Evolutionary conservation across 140 eudicot species (phyloP).

Genomic region (Stevia rebaudiana): DNA sequence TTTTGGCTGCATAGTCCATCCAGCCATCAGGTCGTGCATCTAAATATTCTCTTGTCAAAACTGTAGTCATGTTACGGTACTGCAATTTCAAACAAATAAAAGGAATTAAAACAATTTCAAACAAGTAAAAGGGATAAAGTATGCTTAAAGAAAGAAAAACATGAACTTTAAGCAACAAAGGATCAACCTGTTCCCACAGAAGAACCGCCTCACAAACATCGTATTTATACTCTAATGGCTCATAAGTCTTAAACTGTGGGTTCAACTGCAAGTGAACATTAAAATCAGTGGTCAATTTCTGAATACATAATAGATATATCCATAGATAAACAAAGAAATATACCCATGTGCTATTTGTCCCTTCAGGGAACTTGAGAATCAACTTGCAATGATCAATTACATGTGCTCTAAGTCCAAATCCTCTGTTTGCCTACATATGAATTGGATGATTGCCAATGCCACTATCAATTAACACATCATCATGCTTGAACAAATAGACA

Average conservation of each 20-base stretch:
- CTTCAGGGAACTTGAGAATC: slow-evolving; percentile 86
- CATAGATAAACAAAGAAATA: not conserved
- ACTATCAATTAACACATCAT: not conserved
- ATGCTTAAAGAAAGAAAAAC: slow-evolving; percentile 6
- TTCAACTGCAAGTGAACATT: slow-evolving; percentile 50
- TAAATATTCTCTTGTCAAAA: slow-evolving; percentile 86
- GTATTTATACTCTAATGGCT: slow-evolving; percentile 85
- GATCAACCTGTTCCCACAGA: slow-evolving; percentile 86
- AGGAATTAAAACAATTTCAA: slow-evolving; percentile 33
- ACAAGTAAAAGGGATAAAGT: slow-evolving; percentile 21
- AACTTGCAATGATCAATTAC: slow-evolving; percentile 81
- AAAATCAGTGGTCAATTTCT: not conserved
- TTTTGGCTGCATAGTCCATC: slow-evolving; percentile 90
- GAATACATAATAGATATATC: not conserved
- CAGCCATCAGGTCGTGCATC: slow-evolving; percentile 99
- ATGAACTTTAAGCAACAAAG: not conserved
- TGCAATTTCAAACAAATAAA: slow-evolving; percentile 48
- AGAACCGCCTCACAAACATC: slow-evolving; percentile 86
- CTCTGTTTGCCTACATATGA: slow-evolving; percentile 81
- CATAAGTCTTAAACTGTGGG: slow-evolving; percentile 70
- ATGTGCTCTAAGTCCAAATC: slow-evolving; percentile 95
- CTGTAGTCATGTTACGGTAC: slow-evolving; percentile 97
- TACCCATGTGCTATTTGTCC: slow-evolving; percentile 95
- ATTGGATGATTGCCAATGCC: not conserved
- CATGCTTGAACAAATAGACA: not conserved